phyloP scores from a whole-genome alignment of 2,329 filamentous ascomycete genomes.

The Penicillium italicum region DNA sequence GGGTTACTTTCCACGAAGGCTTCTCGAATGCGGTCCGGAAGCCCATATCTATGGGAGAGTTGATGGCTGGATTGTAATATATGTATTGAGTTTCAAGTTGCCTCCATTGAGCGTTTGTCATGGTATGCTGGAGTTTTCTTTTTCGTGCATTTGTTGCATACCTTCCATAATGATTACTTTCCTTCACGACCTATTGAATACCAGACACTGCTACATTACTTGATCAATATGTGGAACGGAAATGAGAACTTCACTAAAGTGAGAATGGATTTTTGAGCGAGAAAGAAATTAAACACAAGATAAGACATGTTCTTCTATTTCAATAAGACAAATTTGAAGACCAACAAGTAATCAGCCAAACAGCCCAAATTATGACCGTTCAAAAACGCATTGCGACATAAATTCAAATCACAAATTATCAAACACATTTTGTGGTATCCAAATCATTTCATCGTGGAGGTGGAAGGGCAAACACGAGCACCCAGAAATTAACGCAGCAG shows the following conservation, averaged over 20 bases:
- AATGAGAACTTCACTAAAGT: background rate
- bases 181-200: background rate
- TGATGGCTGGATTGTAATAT: conserved; percentile 53
- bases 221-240: background rate
- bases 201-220: background rate
- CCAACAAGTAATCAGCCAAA: background rate
- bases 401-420: background rate
- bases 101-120: conserved; percentile 6
- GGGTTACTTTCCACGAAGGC: conserved; percentile 87
- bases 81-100: background rate
- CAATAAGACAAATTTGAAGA: background rate
- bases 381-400: background rate
- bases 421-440: conserved; percentile 1
- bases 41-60: conserved; percentile 74
- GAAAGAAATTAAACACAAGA: background rate
- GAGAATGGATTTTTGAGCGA: background rate
- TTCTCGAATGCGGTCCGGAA: conserved; percentile 90
- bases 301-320: background rate
- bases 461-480: background rate
- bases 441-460: conserved; percentile 15
- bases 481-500: background rate
- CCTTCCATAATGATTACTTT: background rate
- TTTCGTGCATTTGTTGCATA: background rate
- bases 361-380: background rate
- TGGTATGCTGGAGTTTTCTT: background rate